A percentile compares a stretch with the other conserved stretches of the same genome.
phyloP scores from a whole-genome alignment of 2,329 filamentous ascomycete genomes.

The Microascus cirrosus region DNA sequence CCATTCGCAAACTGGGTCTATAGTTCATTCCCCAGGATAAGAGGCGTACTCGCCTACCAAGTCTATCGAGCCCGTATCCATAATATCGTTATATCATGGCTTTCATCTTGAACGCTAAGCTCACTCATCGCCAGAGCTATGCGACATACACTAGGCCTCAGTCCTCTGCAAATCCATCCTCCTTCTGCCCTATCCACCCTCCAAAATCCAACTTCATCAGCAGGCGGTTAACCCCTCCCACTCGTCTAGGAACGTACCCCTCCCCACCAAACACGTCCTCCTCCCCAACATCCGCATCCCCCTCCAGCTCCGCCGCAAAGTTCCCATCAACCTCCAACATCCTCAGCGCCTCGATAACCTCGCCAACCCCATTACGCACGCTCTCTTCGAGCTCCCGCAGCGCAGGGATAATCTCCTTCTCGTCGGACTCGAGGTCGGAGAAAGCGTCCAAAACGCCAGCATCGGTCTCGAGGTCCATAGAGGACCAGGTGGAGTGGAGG shows the following conservation, averaged over 20 bases:
- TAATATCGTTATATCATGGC: not conserved
- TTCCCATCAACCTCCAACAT: constrained; percentile 29
- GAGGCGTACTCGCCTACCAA: not conserved
- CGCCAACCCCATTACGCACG: constrained; percentile 57
- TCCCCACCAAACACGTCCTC: constrained; percentile 21
- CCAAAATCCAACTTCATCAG: constrained; percentile 83
- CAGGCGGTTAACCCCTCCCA: constrained; percentile 72
- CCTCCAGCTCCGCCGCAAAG: constrained; percentile 33
- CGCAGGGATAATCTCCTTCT: constrained; percentile 53
- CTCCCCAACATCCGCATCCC: constrained; percentile 16
- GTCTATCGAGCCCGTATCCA: not conserved
- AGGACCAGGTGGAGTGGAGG: constrained; percentile 64
- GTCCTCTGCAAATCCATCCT: not conserved
- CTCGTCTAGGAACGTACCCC: constrained; percentile 56
- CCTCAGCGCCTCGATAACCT: constrained; percentile 47
- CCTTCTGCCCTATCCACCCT: constrained; percentile 35
- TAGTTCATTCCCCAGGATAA: not conserved
- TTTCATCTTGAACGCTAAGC: not conserved
- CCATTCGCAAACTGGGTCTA: too few species aligned
- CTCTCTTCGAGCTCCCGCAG: constrained; percentile 51
- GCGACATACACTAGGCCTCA: not conserved
- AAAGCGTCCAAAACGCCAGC: constrained; percentile 71
- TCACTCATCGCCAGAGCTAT: not conserved
- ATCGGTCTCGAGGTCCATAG: constrained; percentile 70
- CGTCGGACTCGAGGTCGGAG: constrained; percentile 61